phyloP scores from a whole-genome alignment of 305 asterid species.

The Euphrasia arctica region DNA sequence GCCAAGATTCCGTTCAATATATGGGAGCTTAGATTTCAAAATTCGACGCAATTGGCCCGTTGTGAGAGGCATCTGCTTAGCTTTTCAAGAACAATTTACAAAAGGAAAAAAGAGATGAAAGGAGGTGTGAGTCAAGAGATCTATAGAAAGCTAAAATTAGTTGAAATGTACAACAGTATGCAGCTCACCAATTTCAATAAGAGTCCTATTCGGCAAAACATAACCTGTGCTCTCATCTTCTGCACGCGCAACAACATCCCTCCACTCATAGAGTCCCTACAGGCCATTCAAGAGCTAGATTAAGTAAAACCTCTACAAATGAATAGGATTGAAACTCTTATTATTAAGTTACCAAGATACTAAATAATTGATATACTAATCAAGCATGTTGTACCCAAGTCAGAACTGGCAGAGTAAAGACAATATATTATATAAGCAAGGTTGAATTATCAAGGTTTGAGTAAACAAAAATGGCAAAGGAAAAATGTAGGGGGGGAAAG shows the following conservation, averaged over 20 bases:
- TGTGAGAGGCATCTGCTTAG: slow-evolving; percentile 89
- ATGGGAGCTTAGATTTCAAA: slow-evolving; percentile 76
- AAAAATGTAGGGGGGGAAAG: slow-evolving; percentile 5
- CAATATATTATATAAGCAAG: no score
- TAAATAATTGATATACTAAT: no score
- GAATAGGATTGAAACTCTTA: no score
- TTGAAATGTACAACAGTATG: slow-evolving; percentile 22
- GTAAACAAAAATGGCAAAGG: slow-evolving; percentile 18
- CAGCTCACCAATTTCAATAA: slow-evolving; percentile 76
- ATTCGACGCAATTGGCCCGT: slow-evolving; percentile 53
- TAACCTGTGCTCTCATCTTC: slow-evolving; percentile 99
- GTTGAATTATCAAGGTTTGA: neutral
- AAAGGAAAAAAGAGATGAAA: slow-evolving; percentile 6
- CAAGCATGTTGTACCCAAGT: no score
- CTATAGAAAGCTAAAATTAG: slow-evolving; percentile 22
- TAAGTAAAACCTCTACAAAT: no score
- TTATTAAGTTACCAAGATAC: no score
- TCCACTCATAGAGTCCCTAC: slow-evolving; percentile 94
- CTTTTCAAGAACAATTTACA: slow-evolving; percentile 40
- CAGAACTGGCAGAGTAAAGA: no score
- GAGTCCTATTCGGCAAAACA: slow-evolving; percentile 84
- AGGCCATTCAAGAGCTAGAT: slow-evolving; percentile 26
- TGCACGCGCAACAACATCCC: slow-evolving; percentile 93
- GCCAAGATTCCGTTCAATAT: slow-evolving; percentile 76
- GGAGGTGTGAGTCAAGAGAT: slow-evolving; percentile 24